phyloP scores from a whole-genome alignment of 495 filamentous ascomycete species.

The Neurospora sp. region DNA sequence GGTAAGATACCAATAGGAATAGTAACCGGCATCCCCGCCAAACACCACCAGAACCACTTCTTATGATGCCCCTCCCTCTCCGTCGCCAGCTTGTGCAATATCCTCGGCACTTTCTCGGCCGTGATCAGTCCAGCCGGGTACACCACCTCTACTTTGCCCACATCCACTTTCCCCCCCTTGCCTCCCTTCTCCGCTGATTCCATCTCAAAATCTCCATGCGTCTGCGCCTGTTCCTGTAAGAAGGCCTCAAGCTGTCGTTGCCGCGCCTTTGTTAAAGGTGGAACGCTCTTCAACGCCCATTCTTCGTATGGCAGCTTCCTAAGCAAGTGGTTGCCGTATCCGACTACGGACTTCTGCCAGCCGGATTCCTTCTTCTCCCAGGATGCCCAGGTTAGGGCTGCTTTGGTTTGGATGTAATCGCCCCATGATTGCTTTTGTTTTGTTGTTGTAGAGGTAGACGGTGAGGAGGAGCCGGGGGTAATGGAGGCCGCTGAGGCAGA shows the following conservation, averaged over 20 bases:
- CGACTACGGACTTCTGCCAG: constrained; percentile 80
- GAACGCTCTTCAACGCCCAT: constrained; percentile 93
- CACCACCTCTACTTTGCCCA: constrained; percentile 61
- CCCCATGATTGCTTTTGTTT: constrained; percentile 41
- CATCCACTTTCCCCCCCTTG: constrained; percentile 30
- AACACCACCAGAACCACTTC: constrained; percentile 65
- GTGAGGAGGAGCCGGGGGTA: constrained; percentile 67
- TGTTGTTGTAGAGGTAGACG: constrained; percentile 64
- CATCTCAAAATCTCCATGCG: background rate
- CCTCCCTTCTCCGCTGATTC: constrained; percentile 37
- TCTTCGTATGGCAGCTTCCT: constrained; percentile 89
- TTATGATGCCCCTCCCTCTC: constrained; percentile 72
- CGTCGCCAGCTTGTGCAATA: constrained; percentile 59
- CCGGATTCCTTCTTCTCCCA: constrained; percentile 80
- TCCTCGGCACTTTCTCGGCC: constrained; percentile 44
- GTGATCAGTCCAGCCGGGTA: constrained; percentile 65
- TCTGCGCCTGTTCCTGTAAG: background rate
- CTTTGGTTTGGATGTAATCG: constrained; percentile 58
- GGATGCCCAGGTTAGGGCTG: constrained; percentile 61
- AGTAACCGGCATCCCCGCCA: constrained; percentile 75
- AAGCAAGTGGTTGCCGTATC: constrained; percentile 76
- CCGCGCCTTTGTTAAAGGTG: constrained; percentile 50
- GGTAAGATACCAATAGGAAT: constrained; percentile 74
- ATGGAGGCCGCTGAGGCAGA: constrained; percentile 9
- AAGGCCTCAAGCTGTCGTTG: background rate